Evolutionary conservation across 2,329 filamentous ascomycete genomes (phyloP).

Genomic region (Magnaporthiopsis rhizophila): DNA sequence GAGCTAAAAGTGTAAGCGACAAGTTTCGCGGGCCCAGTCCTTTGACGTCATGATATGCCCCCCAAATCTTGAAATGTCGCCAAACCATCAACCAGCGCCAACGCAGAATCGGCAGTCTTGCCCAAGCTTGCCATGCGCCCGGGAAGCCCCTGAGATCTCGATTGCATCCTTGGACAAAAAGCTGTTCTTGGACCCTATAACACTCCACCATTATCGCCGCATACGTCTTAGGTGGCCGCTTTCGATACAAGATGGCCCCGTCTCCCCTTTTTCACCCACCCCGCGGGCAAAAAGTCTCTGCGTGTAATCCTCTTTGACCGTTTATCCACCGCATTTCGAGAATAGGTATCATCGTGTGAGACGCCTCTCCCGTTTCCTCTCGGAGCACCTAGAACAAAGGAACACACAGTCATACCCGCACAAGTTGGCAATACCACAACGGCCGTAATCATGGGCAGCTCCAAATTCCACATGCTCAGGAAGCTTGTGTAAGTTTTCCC

Average conservation of each 20-base stretch:
- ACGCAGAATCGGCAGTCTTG: neutral
- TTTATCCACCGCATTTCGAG: neutral
- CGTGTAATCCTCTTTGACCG: neutral
- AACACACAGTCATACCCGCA: no score
- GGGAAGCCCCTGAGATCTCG: no score
- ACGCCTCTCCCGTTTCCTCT: no score
- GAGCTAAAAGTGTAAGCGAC: neutral
- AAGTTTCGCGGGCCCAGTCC: neutral
- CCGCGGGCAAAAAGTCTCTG: neutral
- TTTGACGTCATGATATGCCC: neutral
- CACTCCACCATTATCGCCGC: neutral
- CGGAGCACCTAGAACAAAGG: no score
- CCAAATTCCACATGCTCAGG: slow-evolving; percentile 5
- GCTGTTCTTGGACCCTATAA: neutral
- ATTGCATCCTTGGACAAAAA: neutral
- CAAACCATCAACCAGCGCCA: neutral
- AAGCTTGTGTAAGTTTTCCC: slow-evolving; percentile 7
- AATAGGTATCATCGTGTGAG: no score
- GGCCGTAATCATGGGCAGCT: neutral
- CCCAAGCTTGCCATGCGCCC: no score
- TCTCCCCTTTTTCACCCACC: neutral
- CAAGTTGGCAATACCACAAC: neutral
- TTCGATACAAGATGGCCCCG: neutral
- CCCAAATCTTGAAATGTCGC: neutral
- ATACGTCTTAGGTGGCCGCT: neutral